Conservation (phyloP, 1,284 basidiomycete species). For the Melanopsichium pennsylvanicum region DNA sequence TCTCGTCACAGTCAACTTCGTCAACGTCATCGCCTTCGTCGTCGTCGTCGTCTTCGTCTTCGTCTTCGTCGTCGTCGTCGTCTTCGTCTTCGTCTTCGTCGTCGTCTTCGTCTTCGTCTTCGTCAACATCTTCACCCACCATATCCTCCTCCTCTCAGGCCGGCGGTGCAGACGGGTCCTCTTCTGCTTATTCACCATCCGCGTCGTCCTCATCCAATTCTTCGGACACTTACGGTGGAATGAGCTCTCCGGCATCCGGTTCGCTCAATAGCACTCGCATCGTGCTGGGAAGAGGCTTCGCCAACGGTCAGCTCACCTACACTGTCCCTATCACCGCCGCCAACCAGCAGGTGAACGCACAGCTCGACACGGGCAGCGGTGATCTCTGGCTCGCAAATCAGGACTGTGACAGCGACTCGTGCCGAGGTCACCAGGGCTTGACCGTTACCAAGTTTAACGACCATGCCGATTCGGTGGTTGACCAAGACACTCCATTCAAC, state of each 20-base stretch:
- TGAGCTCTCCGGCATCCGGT: conserved; percentile 30
- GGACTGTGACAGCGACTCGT: conserved; percentile 44
- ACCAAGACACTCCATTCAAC: conserved; percentile 41
- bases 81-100: conserved; percentile 1
- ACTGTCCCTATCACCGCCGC: conserved; percentile 45
- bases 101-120: conserved; percentile 1
- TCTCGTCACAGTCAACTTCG: too few species aligned
- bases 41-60: conserved; percentile 1
- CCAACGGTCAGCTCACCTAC: conserved; percentile 54
- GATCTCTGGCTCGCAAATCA: conserved; percentile 57
- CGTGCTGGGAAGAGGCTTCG: conserved; percentile 40
- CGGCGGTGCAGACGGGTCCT: too few species aligned
- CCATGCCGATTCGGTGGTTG: conserved; percentile 21
- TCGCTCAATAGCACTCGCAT: conserved; percentile 47
- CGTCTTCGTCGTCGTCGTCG: not conserved
- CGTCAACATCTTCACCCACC: conserved; percentile 8
- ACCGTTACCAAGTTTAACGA: conserved; percentile 42
- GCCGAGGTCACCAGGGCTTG: conserved; percentile 31
- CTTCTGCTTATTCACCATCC: too few species aligned
- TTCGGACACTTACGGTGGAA: conserved; percentile 4
- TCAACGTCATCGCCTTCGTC: too few species aligned
- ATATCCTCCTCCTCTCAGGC: too few species aligned
- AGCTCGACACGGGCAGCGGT: conserved; percentile 56
- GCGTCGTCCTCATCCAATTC: conserved; percentile 9
- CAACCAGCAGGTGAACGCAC: conserved; percentile 46